Conservation (phyloP, 768 basidiomycete species). For the Boletus insuetus region DNA sequence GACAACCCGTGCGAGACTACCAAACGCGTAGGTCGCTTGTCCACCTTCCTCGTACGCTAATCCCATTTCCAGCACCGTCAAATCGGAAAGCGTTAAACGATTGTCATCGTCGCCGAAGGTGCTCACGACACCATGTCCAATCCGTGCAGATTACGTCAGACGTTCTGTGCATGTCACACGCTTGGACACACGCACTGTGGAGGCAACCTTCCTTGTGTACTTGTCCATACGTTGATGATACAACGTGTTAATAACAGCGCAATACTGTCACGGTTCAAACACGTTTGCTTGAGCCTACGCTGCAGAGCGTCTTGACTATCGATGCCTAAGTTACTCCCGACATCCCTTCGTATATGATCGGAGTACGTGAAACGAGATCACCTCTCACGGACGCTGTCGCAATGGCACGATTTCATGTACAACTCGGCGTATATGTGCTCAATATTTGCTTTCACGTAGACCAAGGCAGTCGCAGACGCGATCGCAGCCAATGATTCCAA, state of each 20-base stretch:
- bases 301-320: conserved; percentile 96
- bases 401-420: conserved; percentile 47
- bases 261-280: not conserved
- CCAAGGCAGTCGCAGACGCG: conserved; percentile 78
- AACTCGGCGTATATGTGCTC: not conserved
- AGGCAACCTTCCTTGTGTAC: conserved; percentile 81
- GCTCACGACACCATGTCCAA: conserved; percentile 90
- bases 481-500: conserved; percentile 80
- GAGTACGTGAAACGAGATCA: conserved; percentile 95
- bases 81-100: conserved; percentile 94
- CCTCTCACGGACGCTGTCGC: conserved; percentile 92
- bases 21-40: conserved; percentile 52
- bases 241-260: not conserved
- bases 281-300: conserved; percentile 63
- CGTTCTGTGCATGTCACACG: conserved; percentile 92
- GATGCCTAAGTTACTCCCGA: conserved; percentile 76
- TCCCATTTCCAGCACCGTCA: conserved; percentile 66
- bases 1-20: conserved; percentile 87
- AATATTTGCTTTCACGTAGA: conserved; percentile 44
- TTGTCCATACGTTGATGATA: conserved; percentile 87
- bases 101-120: conserved; percentile 97
- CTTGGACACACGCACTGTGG: conserved; percentile 97
- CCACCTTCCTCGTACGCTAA: not conserved
- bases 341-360: conserved; percentile 97
- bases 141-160: conserved; percentile 88